phyloP scores from a whole-genome alignment of 371 early-diverging fungal genomes.

The Saksenaea oblongispora region DNA sequence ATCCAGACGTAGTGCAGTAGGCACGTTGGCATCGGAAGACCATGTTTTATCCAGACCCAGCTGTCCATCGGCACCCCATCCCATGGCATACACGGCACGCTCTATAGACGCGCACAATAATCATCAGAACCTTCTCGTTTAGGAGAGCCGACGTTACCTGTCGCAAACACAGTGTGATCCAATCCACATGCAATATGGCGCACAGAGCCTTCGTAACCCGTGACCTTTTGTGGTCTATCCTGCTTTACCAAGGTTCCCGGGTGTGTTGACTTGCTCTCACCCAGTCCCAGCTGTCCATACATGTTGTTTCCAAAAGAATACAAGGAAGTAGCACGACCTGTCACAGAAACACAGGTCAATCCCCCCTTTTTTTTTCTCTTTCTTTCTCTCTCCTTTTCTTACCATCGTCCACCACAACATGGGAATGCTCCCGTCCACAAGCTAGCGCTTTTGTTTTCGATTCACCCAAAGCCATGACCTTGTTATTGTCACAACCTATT shows the following conservation, averaged over 20 bases:
- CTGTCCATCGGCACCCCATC: conserved; percentile 86
- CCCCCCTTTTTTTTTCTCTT: background rate
- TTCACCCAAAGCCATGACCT: background rate
- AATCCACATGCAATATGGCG: conserved; percentile 69
- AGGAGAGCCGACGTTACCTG: conserved; percentile 33
- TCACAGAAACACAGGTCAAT: too few relatives aligned
- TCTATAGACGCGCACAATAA: background rate
- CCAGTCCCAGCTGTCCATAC: conserved; percentile 68
- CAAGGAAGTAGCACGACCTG: conserved; percentile 28
- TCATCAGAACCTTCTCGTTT: background rate
- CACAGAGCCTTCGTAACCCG: conserved; percentile 29
- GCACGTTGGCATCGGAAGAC: conserved; percentile 45
- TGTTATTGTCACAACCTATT: conserved; percentile 1
- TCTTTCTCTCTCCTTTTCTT: background rate
- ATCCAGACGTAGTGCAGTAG: conserved; percentile 39
- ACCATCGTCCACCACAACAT: conserved; percentile 34
- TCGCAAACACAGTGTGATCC: conserved; percentile 70
- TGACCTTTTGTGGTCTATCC: conserved; percentile 17
- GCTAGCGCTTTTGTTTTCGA: conserved; percentile 26
- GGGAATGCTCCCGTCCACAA: conserved; percentile 67
- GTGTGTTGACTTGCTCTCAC: conserved; percentile 29
- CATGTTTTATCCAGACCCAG: conserved; percentile 61
- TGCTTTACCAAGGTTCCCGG: conserved; percentile 34
- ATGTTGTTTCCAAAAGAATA: conserved; percentile 72
- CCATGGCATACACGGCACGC: conserved; percentile 66